Evolutionary conservation across 2,329 filamentous ascomycete genomes (phyloP), one percentile per base, ranked within the genome.

Genomic region (Ustulina deusta): DNA sequence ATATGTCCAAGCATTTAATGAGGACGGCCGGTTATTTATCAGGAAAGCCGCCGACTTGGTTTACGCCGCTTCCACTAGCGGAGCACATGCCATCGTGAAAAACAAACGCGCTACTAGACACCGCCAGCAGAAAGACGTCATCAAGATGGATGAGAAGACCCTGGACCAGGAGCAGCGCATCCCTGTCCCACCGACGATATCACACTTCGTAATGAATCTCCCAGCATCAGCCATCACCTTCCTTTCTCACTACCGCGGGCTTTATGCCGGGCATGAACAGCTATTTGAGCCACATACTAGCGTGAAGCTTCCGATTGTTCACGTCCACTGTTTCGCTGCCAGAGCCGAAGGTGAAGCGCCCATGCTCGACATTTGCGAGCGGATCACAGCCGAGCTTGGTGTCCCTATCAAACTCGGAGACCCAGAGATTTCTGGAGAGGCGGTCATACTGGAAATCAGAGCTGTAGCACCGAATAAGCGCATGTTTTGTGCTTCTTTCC

Each of bases 161-260:
- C 75, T 76, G 22, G 77, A 79, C 3, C 81, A 81, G 3, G 74
- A 78, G 61, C 78, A 74, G 70, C 80, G 75, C 69, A 77, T 89
- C 32, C 82, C 84, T 11, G 84, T 94, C 52, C 95, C 95, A 2
- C 85, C 86, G 2, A 90, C 90, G 42, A 93, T 98, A 78, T 87
- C 90, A n/a, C 96, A 98, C 82, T 99, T 94, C 79, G 92, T 98
- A 72, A 97, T 99, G 93, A 99, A 99, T 81, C 90, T 99, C 17
- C 96, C 96, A 0, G 96, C 94, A 1, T 92, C 90, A 0, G 95
- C 96, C 0, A 90, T 96, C 68, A 90, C 92, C 66, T 99, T 99
- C 78, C 85, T 97, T 25, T 83, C 84, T 63, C 77, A 75, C 83
- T 97, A 94, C 83, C 87, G 89, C 22, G 95, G 96, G 4, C 80